Base-by-base conservation (phyloP, 768 basidiomycete species). In the Rhizopogon roseolus region DNA sequence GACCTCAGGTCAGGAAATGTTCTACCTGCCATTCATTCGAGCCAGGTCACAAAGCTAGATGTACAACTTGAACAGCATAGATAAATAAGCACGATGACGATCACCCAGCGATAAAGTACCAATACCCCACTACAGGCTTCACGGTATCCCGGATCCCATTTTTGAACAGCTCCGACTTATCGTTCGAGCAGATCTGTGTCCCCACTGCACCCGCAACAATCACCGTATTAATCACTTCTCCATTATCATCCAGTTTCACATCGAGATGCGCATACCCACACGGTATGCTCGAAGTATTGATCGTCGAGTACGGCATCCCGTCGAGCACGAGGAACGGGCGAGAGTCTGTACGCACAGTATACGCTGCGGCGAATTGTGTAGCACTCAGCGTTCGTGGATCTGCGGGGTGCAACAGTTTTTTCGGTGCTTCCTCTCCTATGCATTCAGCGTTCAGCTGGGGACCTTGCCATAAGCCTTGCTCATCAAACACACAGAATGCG, bases 401-500 rank as follows among this genome's bases (percentile, higher is more conserved):
- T 2, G 60, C 65, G 0, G 64, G 67, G 10, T 63, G 63, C 1
- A 68, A 59, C 14, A 68, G 65, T 36, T 68, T 68, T 53, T 62
- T 68, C 25, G 65, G 64, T 40, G 65, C 62, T 49, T 65, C 63
- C 29, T 65, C 65, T 44, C 61, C 60, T 13, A 60, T 56, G 5
- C 67, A 65, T 1, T 68, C 66, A 34, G 66, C 62, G 40, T 69
- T 69, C 50, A 69, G 57, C 19, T 40, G 48, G 53, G 62, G 60
- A 25, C 69, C 71, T 32, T 64, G 62, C 69, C 72, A 73, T 39
- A 60, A 50, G n/a, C 72, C 72, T 1, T 57, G 61, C 16, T 60
- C 60, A 53, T 66, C 57, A 65, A 60, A 70, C 41, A 64, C 69
- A 42, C 70, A 71, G 49, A 75, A 75, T 13, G 71, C 69, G 19